Conservation (phyloP, 2,329 filamentous ascomycete genomes). For the Fusarium odoratissimum region DNA sequence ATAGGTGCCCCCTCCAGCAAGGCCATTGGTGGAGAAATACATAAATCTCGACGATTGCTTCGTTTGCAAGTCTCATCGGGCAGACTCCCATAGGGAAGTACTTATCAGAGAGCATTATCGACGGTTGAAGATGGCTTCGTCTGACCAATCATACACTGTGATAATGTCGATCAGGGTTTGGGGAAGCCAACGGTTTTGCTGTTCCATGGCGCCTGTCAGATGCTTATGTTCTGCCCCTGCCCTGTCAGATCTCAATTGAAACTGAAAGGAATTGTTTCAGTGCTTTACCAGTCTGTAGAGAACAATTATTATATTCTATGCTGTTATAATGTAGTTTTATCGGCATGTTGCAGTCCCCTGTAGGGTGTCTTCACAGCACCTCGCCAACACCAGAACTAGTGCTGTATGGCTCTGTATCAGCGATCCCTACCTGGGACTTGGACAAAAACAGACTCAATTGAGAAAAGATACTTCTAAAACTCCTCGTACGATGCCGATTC, state of each 20-base stretch:
- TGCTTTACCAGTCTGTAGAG: neutral
- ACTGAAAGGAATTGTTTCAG: accelerated
- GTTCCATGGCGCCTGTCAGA: neutral
- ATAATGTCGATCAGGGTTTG: neutral
- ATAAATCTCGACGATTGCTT: too few relatives aligned
- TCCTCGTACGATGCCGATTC: neutral
- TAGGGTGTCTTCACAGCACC: neutral
- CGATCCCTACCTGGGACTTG: neutral
- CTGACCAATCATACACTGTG: neutral
- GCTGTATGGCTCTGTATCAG: neutral
- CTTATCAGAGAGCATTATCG: neutral
- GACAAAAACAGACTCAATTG: neutral
- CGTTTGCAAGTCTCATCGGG: neutral
- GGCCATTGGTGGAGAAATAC: neutral
- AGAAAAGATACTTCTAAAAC: neutral
- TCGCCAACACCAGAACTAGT: neutral
- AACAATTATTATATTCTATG: neutral
- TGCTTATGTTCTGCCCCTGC: neutral
- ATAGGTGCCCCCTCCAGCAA: neutral
- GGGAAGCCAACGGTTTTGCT: neutral
- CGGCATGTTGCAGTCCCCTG: neutral
- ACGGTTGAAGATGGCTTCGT: neutral
- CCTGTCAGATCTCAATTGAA: neutral
- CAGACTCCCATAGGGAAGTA: neutral
- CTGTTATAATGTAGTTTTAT: too few relatives aligned